A percentile compares a stretch with the other conserved stretches of the same genome.
These are phyloP conservation scores for Solanum stenotomum DNA, from an alignment of 257 asterid species.

Conservation along the genomic window DNA sequence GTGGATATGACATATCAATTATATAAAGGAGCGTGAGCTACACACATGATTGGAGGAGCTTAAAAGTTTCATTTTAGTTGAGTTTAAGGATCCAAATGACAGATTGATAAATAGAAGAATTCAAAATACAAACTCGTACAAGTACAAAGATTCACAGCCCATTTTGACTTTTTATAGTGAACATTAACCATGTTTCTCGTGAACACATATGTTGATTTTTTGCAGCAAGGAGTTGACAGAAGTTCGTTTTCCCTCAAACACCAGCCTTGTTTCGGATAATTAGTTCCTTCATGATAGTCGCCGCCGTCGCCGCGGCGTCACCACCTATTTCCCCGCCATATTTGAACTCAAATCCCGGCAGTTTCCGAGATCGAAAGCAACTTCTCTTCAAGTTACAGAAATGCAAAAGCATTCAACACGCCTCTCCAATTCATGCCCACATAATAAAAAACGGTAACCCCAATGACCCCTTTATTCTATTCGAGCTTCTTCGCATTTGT, in stretches of 20 bases:
- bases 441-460: conserved; percentile 24
- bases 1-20: no score
- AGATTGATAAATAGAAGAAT: no score
- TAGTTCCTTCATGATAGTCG: not conserved
- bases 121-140: no score
- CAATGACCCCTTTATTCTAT: conserved; percentile 27
- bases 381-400: conserved; percentile 16
- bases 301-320: not conserved
- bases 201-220: no score
- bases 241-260: not conserved
- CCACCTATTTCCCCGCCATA: not conserved
- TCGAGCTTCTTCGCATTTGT: conserved; percentile 45
- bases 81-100: no score
- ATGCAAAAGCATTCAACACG: conserved; percentile 23
- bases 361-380: conserved; percentile 13
- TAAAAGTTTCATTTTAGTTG: no score
- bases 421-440: conserved; percentile 24
- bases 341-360: conserved; percentile 4
- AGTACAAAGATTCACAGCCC: no score
- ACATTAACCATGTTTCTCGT: not conserved
- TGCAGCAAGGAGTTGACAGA: not conserved
- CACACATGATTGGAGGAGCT: no score
- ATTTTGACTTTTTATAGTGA: no score
- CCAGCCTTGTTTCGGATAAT: not conserved
- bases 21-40: no score